Percentiles rank a stretch among this genome's conserved stretches.
Evolutionary conservation across 345 rosid genomes (phyloP).

Genomic region (Raphanus raphanistrum): DNA sequence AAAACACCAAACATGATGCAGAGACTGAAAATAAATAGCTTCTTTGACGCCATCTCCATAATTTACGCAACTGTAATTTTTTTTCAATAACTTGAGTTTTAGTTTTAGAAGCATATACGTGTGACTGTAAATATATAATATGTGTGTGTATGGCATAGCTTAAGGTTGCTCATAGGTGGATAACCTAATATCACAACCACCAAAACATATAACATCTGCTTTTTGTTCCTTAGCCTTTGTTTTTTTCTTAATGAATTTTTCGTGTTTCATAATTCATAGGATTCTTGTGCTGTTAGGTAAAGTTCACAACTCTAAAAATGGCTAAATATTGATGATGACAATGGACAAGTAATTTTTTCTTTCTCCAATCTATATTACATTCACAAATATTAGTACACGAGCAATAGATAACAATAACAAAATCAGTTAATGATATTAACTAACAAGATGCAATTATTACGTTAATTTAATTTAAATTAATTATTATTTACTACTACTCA

Average conservation of each 20-base stretch:
- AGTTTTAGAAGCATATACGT: neutral
- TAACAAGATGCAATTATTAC: neutral
- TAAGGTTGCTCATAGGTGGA: constrained; percentile 41
- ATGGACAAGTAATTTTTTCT: neutral
- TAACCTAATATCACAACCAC: constrained; percentile 45
- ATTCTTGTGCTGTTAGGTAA: constrained; percentile 27
- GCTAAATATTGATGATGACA: constrained; percentile 14
- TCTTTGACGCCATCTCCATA: constrained; percentile 28
- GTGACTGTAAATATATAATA: constrained; percentile 6
- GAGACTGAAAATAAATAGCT: constrained; percentile 37
- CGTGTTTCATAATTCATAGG: constrained; percentile 29
- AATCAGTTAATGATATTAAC: neutral
- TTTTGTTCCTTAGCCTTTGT: constrained; percentile 14
- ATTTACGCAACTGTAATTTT: neutral
- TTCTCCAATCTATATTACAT: neutral
- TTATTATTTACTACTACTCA: neutral
- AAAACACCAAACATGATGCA: constrained; percentile 32
- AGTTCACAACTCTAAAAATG: constrained; percentile 22
- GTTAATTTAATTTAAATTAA: neutral
- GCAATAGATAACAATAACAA: neutral
- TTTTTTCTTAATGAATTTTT: constrained; percentile 1
- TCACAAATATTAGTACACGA: neutral
- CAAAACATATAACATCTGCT: constrained; percentile 24
- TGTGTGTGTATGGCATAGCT: constrained; percentile 6
- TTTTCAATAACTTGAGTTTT: neutral